Conservation (phyloP, 176 grass and related monocot genomes). For the Hsuehochloa calcarea region DNA sequence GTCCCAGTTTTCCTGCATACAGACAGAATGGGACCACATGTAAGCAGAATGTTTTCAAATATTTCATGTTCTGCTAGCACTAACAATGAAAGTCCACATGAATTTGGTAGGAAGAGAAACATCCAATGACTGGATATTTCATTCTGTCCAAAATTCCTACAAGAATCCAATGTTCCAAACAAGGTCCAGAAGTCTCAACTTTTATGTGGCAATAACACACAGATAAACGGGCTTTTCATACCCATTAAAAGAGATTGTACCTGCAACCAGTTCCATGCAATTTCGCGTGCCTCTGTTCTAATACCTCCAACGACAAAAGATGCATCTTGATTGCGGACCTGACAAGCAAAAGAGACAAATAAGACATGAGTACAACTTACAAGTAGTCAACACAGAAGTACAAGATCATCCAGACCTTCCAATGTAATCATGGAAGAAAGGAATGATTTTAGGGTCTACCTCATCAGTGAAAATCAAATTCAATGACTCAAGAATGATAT, state of each 20-base stretch:
- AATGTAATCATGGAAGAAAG: not conserved
- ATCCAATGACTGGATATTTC: not conserved
- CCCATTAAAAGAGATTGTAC: conserved; percentile 36
- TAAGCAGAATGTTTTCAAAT: not conserved
- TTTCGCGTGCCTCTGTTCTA: conserved; percentile 57
- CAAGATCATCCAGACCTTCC: not conserved
- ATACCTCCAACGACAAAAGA: conserved; percentile 45
- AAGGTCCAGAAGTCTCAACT: not conserved
- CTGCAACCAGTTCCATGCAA: conserved; percentile 78
- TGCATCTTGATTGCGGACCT: conserved; percentile 81
- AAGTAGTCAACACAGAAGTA: not conserved
- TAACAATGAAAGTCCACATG: not conserved
- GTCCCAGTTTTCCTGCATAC: conserved; percentile 66
- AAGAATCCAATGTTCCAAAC: conserved; percentile 15
- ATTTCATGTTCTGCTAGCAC: not conserved
- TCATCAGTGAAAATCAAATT: conserved; percentile 67
- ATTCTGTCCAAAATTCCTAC: conserved; percentile 2
- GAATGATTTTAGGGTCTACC: conserved; percentile 33
- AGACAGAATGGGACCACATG: not conserved
- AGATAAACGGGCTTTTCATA: not conserved
- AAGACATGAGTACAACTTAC: conserved; percentile 1
- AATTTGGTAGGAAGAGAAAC: not conserved
- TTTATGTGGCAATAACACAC: not conserved
- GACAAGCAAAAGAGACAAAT: conserved; percentile 30
- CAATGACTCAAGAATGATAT: conserved; percentile 69